These are phyloP conservation scores for Talaromyces sp. DNA, from an alignment of 2,329 filamentous ascomycete species.

Conservation along the genomic window DNA sequence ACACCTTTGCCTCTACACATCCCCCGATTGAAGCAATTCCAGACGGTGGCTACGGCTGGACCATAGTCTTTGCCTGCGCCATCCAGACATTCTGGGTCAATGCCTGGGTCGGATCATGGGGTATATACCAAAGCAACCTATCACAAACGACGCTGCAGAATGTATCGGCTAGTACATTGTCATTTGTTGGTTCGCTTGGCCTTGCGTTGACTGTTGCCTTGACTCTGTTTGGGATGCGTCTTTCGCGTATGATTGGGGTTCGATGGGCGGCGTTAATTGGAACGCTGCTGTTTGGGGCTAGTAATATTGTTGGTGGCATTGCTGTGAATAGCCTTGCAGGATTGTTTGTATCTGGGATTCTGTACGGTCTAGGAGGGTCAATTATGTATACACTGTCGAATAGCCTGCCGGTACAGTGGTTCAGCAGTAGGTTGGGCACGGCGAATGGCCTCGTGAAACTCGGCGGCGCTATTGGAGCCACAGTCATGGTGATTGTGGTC, in stretches of 20 bases:
- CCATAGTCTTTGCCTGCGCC: slow-evolving; percentile 1
- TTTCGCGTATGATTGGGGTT: background rate
- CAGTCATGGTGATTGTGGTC: background rate
- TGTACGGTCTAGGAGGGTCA: background rate
- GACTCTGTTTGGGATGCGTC: background rate
- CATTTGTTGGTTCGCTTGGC: background rate
- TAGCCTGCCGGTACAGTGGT: slow-evolving; percentile 3
- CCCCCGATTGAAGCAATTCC: background rate
- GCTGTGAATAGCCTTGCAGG: background rate
- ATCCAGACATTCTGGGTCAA: slow-evolving; percentile 3
- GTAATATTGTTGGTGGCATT: slow-evolving; percentile 2
- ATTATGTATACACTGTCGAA: slow-evolving; percentile 5
- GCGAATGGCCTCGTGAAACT: slow-evolving; percentile 4
- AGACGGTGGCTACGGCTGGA: slow-evolving; percentile 5
- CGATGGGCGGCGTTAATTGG: background rate
- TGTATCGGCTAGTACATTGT: background rate
- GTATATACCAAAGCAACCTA: background rate
- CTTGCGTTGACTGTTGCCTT: background rate
- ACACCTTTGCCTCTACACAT: background rate
- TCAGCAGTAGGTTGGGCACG: background rate
- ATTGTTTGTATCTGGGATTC: background rate
- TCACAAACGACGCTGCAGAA: background rate
- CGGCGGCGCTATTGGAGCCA: background rate
- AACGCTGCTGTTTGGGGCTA: background rate
- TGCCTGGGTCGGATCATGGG: slow-evolving; percentile 6